Conservation (phyloP, 441 rosid genomes). For the Syzygium syzygioides region DNA sequence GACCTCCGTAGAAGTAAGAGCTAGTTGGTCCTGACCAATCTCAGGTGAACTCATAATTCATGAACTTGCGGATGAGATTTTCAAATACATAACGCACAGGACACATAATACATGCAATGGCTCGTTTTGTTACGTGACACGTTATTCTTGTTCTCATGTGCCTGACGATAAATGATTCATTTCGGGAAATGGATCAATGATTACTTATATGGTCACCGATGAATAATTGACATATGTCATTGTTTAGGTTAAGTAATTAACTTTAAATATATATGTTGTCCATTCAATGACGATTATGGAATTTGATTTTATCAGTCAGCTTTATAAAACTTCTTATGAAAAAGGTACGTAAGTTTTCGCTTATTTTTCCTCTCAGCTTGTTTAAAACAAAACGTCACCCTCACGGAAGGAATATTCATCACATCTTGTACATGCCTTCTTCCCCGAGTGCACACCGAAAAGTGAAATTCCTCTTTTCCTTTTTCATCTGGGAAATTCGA, state of each 20-base stretch:
- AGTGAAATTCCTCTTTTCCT: not conserved
- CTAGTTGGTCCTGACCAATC: too few species aligned
- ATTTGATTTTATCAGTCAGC: not conserved
- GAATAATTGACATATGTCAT: not conserved
- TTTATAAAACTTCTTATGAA: not conserved
- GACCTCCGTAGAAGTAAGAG: too few species aligned
- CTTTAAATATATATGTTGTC: not conserved
- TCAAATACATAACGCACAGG: too few species aligned
- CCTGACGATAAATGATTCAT: too few species aligned
- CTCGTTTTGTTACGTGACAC: too few species aligned
- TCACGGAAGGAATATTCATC: not conserved
- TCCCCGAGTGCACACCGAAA: not conserved
- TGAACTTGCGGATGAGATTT: too few species aligned
- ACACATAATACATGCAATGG: too few species aligned
- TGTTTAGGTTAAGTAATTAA: not conserved
- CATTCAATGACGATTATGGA: not conserved
- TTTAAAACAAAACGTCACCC: too few species aligned
- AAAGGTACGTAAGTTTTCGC: not conserved
- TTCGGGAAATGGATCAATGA: too few species aligned
- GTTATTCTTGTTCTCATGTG: too few species aligned
- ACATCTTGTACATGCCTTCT: not conserved
- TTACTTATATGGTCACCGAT: not conserved
- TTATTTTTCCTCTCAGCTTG: not conserved
- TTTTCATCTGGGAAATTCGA: not conserved
- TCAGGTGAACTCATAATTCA: too few species aligned